Conservation (phyloP, 2,329 filamentous ascomycete genomes). For the Trichoderma brevicompactum region DNA sequence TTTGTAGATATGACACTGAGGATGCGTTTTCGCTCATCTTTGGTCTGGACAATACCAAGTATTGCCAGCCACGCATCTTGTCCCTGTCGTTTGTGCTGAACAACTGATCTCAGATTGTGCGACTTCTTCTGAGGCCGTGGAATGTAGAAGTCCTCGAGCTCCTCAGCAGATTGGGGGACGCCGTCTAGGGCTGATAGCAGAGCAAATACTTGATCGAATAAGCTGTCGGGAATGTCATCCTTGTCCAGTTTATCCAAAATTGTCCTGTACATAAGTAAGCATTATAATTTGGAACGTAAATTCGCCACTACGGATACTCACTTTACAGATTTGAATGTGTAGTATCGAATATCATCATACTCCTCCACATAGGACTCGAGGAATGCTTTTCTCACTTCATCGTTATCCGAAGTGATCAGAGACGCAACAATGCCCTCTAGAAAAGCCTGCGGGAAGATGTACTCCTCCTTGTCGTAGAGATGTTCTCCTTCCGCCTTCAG, state of each 20-base stretch:
- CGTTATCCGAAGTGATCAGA: slow-evolving; percentile 62
- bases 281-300: not conserved
- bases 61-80: slow-evolving; percentile 87
- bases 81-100: slow-evolving; percentile 75
- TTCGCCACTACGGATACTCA: slow-evolving; percentile 50
- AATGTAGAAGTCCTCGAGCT: slow-evolving; percentile 71
- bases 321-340: slow-evolving; percentile 76
- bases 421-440: slow-evolving; percentile 67
- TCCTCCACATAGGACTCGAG: slow-evolving; percentile 76
- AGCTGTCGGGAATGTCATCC: slow-evolving; percentile 32
- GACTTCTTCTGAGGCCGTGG: slow-evolving; percentile 68
- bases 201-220: slow-evolving; percentile 63
- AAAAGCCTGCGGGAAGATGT: slow-evolving; percentile 70
- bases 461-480: slow-evolving; percentile 63
- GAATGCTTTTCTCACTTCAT: slow-evolving; percentile 71
- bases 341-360: slow-evolving; percentile 84
- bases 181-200: slow-evolving; percentile 70
- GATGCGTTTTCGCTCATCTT: slow-evolving; percentile 77
- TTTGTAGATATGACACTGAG: slow-evolving; percentile 74
- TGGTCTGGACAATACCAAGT: slow-evolving; percentile 67
- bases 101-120: slow-evolving; percentile 66
- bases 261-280: slow-evolving; percentile 33
- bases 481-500: slow-evolving; percentile 77
- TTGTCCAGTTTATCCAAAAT: slow-evolving; percentile 36
- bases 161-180: slow-evolving; percentile 68